Base-by-base conservation (phyloP, 257 asterid genomes). In the Hygrophila difformis region DNA sequence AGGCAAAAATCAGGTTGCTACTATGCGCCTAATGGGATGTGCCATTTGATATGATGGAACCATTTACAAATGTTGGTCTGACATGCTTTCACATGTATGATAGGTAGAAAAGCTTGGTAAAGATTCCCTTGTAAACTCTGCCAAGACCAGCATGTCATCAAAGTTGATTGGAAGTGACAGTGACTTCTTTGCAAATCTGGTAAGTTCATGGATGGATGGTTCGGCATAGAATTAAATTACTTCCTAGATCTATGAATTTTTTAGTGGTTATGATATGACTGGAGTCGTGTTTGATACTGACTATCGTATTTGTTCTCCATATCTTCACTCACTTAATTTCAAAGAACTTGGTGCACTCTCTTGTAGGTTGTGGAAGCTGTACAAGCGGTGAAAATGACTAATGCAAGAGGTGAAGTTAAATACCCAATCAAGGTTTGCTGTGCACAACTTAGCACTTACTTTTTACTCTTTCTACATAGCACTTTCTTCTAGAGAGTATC, bases 121-220 rank as follows among this genome's bases (percentile, higher is more conserved):
- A 64, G 96, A 91, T 61, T 78, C 41, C 8, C 41, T 49, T 46
- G 42, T 91, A 47, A 91, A 86, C 65, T 77, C 79, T 72, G 96
- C 99, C 67, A 91, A 82, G 93, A 91, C 99, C 56, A 77, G 96
- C 81, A 86, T 91, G 94, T 86, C 96, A 39, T 91, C 96, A 19
- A 91, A 91, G 89, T 51, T 86, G 66, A 91, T 91, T 31, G 88
- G 87, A 15, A 76, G 71, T 36, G 94, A 86, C 50, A 78, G 93
- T 11, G 96, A 79, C 70, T 86, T 77, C 81, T 91, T 79, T 20
- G 92, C 95, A 8, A 80, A 73, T 64, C 66, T 91, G 84, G 96
- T 89, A 71, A 65, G 86, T 51, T 52, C 31, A 1, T 26, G 31
- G 55, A 23, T 51, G 47, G 24, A 49, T 41, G 33, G 16, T 5